A percentile compares a stretch with the other conserved stretches of the same genome.
These are phyloP conservation scores for Raphanus hybrid DNA, from an alignment of 441 rosid species.

Conservation along the genomic window DNA sequence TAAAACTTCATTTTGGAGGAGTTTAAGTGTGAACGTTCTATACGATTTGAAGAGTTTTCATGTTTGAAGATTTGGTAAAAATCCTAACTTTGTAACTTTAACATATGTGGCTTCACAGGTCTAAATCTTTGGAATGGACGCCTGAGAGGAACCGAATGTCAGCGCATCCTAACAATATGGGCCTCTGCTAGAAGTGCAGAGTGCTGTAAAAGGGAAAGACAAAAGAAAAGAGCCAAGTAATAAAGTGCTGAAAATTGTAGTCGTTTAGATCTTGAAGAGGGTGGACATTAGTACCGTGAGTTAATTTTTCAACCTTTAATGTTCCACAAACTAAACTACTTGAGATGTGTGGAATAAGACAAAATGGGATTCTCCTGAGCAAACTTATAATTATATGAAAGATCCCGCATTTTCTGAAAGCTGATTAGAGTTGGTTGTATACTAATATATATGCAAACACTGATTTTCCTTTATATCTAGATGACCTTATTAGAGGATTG, in stretches of 20 bases:
- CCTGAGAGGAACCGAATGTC: conserved; percentile 60
- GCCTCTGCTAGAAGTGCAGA: neutral
- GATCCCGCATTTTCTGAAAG: neutral
- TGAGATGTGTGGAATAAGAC: neutral
- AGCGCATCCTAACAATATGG: conserved; percentile 70
- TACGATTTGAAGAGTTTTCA: neutral
- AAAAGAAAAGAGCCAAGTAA: neutral
- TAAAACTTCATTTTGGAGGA: no score
- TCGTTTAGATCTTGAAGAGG: neutral
- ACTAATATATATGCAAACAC: neutral
- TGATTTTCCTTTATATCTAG: neutral
- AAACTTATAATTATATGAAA: neutral
- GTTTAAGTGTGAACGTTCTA: neutral
- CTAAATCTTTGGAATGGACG: conserved; percentile 89
- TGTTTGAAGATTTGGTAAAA: conserved; percentile 5
- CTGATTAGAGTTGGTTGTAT: neutral
- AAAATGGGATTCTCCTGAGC: neutral
- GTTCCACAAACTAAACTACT: neutral
- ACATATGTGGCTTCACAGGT: conserved; percentile 52
- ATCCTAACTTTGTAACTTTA: neutral
- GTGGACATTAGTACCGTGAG: neutral
- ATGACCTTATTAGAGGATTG: conserved; percentile 3
- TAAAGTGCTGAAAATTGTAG: neutral
- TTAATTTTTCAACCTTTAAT: neutral
- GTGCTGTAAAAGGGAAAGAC: neutral